A percentile compares a stretch with the other conserved stretches of the same genome.
Conservation (phyloP, 495 filamentous ascomycete genomes). For the Penicillium cinerascens region DNA sequence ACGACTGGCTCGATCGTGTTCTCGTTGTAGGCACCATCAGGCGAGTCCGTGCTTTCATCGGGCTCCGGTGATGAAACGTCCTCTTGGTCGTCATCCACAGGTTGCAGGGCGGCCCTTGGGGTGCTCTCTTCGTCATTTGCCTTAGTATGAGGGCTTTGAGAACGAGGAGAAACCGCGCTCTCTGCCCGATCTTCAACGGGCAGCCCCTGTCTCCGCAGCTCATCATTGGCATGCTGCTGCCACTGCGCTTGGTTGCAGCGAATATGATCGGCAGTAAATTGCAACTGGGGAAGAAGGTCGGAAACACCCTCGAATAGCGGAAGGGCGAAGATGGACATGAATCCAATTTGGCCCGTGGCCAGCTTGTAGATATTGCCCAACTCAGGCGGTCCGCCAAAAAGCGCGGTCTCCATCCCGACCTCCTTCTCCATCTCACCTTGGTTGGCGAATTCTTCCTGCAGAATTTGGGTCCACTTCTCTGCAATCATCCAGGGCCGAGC, state of each 20-base stretch:
- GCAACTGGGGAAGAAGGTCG: conserved; percentile 77
- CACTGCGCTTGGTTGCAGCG: conserved; percentile 69
- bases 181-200: conserved; percentile 20
- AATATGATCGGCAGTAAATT: conserved; percentile 78
- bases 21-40: conserved; percentile 26
- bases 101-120: neutral
- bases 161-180: conserved; percentile 35
- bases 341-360: conserved; percentile 83
- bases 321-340: conserved; percentile 92
- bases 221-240: conserved; percentile 60
- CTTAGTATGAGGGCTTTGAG: conserved; percentile 29
- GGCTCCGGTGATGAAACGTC: conserved; percentile 22
- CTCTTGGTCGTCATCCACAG: neutral
- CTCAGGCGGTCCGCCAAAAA: conserved; percentile 79
- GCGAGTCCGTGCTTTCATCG: conserved; percentile 13
- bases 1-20: conserved; percentile 39
- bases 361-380: conserved; percentile 77
- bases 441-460: conserved; percentile 90
- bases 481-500: conserved; percentile 80
- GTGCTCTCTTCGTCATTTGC: conserved; percentile 4
- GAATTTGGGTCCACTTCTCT: conserved; percentile 79
- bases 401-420: conserved; percentile 77
- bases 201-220: conserved; percentile 33
- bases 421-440: conserved; percentile 90
- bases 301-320: conserved; percentile 85